Evolutionary conservation across 2,329 filamentous ascomycete genomes (phyloP).

Genomic region (Bipolaris bicolor): DNA sequence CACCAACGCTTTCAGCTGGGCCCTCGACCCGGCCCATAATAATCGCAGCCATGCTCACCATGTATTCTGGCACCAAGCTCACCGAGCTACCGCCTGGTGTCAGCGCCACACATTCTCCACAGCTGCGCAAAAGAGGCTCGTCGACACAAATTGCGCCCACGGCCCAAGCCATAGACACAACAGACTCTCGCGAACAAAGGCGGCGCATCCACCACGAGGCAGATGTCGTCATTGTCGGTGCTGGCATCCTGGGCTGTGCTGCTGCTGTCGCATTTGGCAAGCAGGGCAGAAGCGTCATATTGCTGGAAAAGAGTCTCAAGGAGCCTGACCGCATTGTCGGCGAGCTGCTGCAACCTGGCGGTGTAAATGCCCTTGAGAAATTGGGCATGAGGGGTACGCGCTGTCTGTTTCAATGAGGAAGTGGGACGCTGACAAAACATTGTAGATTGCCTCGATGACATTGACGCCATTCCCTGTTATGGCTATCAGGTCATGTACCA

Average conservation of each 20-base stretch:
- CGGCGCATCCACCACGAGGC: conserved; percentile 64
- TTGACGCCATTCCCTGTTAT: conserved; percentile 81
- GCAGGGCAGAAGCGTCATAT: conserved; percentile 87
- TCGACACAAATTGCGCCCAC: conserved; percentile 21
- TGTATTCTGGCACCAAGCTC: conserved; percentile 33
- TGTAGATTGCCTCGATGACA: conserved; percentile 78
- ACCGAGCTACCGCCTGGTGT: conserved; percentile 33
- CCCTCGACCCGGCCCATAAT: conserved; percentile 22
- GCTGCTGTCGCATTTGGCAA: conserved; percentile 82
- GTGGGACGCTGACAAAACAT: conserved; percentile 14
- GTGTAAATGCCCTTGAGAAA: conserved; percentile 78
- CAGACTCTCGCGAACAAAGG: conserved; percentile 52
- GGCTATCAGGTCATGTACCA: conserved; percentile 91
- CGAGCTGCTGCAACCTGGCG: conserved; percentile 92
- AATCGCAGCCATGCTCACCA: conserved; percentile 32
- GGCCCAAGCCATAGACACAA: conserved; percentile 19
- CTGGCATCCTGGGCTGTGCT: conserved; percentile 87
- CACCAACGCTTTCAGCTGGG: conserved; percentile 6
- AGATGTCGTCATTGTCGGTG: conserved; percentile 91
- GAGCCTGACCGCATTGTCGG: conserved; percentile 96
- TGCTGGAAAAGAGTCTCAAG: conserved; percentile 87
- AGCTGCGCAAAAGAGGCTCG: conserved; percentile 19
- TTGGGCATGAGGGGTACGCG: conserved; percentile 68
- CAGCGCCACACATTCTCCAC: conserved; percentile 17
- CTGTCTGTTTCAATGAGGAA: background rate